Evolutionary conservation across 306 rosid species (phyloP).

Genomic region (Argentina anserina): DNA sequence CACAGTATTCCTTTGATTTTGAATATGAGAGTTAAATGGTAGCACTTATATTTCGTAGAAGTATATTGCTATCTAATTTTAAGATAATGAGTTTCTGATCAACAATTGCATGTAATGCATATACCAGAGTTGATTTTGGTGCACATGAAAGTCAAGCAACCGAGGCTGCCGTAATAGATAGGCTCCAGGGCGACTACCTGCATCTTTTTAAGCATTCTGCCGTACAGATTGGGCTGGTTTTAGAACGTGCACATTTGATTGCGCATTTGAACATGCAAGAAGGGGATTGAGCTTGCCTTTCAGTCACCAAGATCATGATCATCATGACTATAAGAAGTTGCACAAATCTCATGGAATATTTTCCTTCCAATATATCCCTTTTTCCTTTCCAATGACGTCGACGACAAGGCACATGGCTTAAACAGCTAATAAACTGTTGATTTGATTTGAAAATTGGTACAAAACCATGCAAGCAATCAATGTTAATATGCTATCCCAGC

Average conservation of each 20-base stretch:
- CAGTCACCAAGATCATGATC: neutral
- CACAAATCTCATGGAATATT: neutral
- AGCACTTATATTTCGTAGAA: no score
- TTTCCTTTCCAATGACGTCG: no score
- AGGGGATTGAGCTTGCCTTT: neutral
- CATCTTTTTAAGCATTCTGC: neutral
- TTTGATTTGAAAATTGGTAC: no score
- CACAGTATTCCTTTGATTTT: no score
- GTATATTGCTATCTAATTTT: neutral
- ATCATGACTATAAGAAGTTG: neutral
- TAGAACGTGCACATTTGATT: neutral
- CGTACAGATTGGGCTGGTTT: neutral
- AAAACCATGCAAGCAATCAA: no score
- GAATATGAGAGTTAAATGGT: neutral
- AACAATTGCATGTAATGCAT: no score
- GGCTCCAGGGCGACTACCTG: neutral
- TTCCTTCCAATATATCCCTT: neutral
- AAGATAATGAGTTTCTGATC: neutral
- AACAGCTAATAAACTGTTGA: no score
- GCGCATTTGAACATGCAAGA: neutral
- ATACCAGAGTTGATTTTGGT: neutral
- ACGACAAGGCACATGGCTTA: no score
- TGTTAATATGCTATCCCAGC: no score
- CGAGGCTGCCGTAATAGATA: neutral
- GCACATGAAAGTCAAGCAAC: constrained; percentile 5